phyloP scores from a whole-genome alignment of 768 basidiomycete species.

The Pleurotus tuoliensis region DNA sequence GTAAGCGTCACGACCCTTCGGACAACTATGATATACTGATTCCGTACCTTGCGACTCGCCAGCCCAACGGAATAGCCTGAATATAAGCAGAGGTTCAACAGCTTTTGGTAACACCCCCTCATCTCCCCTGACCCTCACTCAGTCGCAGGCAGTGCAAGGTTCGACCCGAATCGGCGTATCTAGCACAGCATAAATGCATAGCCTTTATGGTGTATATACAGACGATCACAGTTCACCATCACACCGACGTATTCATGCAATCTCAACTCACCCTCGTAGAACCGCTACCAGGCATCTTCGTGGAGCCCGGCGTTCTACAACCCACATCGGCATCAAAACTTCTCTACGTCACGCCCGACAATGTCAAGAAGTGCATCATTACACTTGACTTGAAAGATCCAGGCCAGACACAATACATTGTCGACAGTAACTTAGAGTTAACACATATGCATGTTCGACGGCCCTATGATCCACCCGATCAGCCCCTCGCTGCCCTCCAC shows the following conservation, averaged over 20 bases:
- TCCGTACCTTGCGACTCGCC: too few species aligned
- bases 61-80: too few species aligned
- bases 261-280: conserved; percentile 14
- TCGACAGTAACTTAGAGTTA: conserved; percentile 1
- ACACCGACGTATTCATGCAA: background rate
- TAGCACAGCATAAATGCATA: too few species aligned
- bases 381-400: background rate
- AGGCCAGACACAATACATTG: background rate
- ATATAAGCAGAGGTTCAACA: too few species aligned
- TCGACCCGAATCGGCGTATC: too few species aligned
- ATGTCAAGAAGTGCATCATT: conserved; percentile 13
- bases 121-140: too few species aligned
- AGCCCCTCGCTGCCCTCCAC: conserved; percentile 15
- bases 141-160: too few species aligned
- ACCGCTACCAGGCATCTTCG: conserved; percentile 6
- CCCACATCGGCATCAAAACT: background rate
- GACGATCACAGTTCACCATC: too few species aligned
- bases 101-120: too few species aligned
- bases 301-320: background rate
- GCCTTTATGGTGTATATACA: too few species aligned
- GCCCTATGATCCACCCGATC: background rate
- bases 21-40: too few species aligned
- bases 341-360: conserved; percentile 10
- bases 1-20: too few species aligned
- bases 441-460: conserved; percentile 1